Evolutionary conservation across 179 eudicot genomes (phyloP).

Genomic region (Heliamphora pulchella): DNA sequence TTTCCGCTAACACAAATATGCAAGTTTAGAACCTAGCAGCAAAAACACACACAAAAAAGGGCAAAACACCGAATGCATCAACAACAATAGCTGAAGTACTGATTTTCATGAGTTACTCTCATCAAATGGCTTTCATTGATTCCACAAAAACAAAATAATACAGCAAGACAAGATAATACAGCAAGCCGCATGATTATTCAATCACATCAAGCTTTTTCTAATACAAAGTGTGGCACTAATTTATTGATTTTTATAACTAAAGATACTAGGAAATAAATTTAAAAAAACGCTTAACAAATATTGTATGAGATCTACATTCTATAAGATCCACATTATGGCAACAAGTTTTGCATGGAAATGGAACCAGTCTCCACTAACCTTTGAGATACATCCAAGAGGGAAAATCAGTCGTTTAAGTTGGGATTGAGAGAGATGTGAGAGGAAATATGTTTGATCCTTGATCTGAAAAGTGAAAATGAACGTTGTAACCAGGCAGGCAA

Average conservation of each 20-base stretch:
- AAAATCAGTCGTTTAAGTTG: conserved; percentile 81
- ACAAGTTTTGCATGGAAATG: neutral
- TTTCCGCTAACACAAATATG: neutral
- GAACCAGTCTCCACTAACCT: conserved; percentile 43
- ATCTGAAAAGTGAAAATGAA: conserved; percentile 42
- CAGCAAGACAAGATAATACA: neutral
- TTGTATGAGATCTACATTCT: neutral
- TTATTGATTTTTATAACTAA: neutral
- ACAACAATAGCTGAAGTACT: neutral
- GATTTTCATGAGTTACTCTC: neutral
- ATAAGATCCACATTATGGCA: neutral
- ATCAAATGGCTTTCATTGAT: neutral
- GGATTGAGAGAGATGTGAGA: conserved; percentile 82
- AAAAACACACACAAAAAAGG: neutral
- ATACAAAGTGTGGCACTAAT: neutral
- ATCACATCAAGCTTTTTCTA: neutral
- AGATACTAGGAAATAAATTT: neutral
- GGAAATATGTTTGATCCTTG: conserved; percentile 95
- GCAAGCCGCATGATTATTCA: neutral
- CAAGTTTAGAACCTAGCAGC: neutral
- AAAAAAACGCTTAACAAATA: neutral
- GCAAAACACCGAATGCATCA: neutral
- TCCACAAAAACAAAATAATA: neutral
- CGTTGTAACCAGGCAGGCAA: neutral
- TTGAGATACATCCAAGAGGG: conserved; percentile 75